Evolutionary conservation across 2,329 filamentous ascomycete species (phyloP).

Genomic region (Clarireedia hainanense): DNA sequence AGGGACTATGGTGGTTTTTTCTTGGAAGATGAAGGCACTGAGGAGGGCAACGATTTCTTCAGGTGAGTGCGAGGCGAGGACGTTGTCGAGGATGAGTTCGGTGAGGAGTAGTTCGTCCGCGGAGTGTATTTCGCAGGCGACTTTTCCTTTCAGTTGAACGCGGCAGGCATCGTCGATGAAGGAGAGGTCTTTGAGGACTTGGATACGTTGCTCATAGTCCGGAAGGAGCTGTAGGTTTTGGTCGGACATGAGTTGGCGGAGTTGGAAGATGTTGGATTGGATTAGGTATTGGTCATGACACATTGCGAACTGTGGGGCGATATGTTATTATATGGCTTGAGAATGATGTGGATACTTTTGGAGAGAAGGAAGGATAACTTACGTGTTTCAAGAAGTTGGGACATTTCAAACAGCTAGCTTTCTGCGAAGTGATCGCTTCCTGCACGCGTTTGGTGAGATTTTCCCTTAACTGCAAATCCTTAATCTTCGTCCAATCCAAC

Average conservation of each 20-base stretch:
- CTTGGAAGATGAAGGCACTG: slow-evolving; percentile 94
- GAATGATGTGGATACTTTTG: neutral
- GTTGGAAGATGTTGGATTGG: slow-evolving; percentile 81
- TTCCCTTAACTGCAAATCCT: slow-evolving; percentile 74
- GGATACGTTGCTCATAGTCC: slow-evolving; percentile 92
- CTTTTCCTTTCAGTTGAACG: slow-evolving; percentile 95
- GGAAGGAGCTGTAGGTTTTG: slow-evolving; percentile 93
- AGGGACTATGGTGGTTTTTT: slow-evolving; percentile 80
- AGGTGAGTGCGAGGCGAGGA: slow-evolving; percentile 88
- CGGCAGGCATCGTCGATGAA: slow-evolving; percentile 84
- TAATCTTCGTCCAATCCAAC: slow-evolving; percentile 72
- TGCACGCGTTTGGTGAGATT: slow-evolving; percentile 64
- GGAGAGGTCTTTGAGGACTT: slow-evolving; percentile 81
- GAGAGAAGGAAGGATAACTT: slow-evolving; percentile 32
- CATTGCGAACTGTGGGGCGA: slow-evolving; percentile 66
- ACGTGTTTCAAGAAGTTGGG: slow-evolving; percentile 81
- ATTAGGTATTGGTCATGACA: slow-evolving; percentile 96
- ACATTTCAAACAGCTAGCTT: slow-evolving; percentile 61
- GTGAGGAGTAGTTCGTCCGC: slow-evolving; percentile 94
- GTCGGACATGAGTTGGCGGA: slow-evolving; percentile 86
- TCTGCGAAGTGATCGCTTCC: slow-evolving; percentile 54
- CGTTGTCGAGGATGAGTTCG: slow-evolving; percentile 92
- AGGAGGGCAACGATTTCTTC: slow-evolving; percentile 93
- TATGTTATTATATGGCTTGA: neutral
- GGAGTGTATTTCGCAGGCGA: slow-evolving; percentile 95